A percentile compares a stretch with the other conserved stretches of the same genome.
Evolutionary conservation across 345 rosid genomes (phyloP).

Genomic region (Salix brachista): DNA sequence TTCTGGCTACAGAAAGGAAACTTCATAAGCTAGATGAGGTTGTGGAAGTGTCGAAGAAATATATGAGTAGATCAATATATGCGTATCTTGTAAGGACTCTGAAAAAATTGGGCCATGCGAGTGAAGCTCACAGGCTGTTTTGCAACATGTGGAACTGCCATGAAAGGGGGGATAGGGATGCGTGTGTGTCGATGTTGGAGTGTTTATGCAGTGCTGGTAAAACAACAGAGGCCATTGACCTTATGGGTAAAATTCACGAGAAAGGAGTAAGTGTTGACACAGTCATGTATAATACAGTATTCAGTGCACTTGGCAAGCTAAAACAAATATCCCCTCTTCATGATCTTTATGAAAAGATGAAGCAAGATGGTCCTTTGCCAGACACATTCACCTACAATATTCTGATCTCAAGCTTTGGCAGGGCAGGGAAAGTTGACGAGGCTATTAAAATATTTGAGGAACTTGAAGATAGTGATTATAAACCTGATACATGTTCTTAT

Average conservation of each 20-base stretch:
- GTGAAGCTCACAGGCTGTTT: conserved; percentile 60
- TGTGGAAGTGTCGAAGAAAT: conserved; percentile 58
- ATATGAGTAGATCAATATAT: conserved; percentile 67
- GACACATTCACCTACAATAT: conserved; percentile 81
- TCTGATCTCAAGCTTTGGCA: conserved; percentile 73
- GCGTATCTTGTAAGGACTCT: conserved; percentile 68
- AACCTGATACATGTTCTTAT: conserved; percentile 75
- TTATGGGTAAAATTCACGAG: conserved; percentile 67
- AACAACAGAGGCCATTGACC: conserved; percentile 78
- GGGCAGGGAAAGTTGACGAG: conserved; percentile 63
- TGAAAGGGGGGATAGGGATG: conserved; percentile 72
- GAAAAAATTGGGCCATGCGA: conserved; percentile 66
- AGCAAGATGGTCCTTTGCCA: conserved; percentile 59
- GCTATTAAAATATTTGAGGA: conserved; percentile 75
- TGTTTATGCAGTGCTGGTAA: conserved; percentile 69
- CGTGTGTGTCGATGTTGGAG: conserved; percentile 65
- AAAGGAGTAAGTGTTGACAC: conserved; percentile 64
- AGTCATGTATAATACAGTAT: conserved; percentile 68
- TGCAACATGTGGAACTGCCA: conserved; percentile 88
- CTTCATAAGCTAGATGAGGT: conserved; percentile 16
- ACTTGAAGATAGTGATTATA: conserved; percentile 63
- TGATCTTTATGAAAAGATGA: conserved; percentile 79
- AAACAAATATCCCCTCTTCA: conserved; percentile 64
- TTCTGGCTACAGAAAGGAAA: conserved; percentile 18
- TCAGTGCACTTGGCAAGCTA: conserved; percentile 64